Evolutionary conservation across 2,329 filamentous ascomycete species (phyloP), one percentile per base, ranked within the genome.

Genomic region (Fusarium sp.): DNA sequence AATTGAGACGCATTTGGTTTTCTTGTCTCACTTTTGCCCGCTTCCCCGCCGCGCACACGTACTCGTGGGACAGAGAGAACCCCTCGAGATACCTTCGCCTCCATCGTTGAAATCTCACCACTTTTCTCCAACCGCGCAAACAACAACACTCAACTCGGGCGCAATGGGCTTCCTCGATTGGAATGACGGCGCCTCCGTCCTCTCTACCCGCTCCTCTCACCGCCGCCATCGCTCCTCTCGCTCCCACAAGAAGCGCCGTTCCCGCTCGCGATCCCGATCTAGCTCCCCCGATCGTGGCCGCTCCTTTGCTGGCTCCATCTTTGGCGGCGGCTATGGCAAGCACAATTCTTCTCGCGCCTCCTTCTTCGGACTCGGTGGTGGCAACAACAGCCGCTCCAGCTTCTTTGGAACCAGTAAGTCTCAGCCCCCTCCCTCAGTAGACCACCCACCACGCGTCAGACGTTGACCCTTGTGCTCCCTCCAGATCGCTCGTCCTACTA

Each of bases 401-500:
- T 81, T 86, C 75, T 86, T 86, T 66, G 80, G 81, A 20, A 75
- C 76, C 51, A 79, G 82, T 83, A 77, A 29, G 77, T 76, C 40
- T 20, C 33, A 36, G 16, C 20, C 49, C 27, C 42, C 36, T 9
- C 42, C 36, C 7, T 18, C 25, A 50, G 16, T 8, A 3, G 38
- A 31, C 51, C 23, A 16, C 18, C 16, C 16, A 6, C 23, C 14
- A 31, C 29, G 29, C 29, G 29, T 31, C 14, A 6, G 33, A 55
- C 50, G 38, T 59, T 68, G 29, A 65, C 60, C 20, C 33, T 34
- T 10, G 29, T 25, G 23, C 27, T 27, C 4, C 29, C 42, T 56
- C 55, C 20, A 79, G 85, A 85, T 74, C 84, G 85, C 62, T 84
- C 86, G 25, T 87, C 87, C 42, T 90, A 91, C 77, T 94, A 93